Percentiles rank a stretch among this genome's conserved stretches.
Evolutionary conservation across 2,329 filamentous ascomycete genomes (phyloP).

Genomic region (Fusarium sp.): DNA sequence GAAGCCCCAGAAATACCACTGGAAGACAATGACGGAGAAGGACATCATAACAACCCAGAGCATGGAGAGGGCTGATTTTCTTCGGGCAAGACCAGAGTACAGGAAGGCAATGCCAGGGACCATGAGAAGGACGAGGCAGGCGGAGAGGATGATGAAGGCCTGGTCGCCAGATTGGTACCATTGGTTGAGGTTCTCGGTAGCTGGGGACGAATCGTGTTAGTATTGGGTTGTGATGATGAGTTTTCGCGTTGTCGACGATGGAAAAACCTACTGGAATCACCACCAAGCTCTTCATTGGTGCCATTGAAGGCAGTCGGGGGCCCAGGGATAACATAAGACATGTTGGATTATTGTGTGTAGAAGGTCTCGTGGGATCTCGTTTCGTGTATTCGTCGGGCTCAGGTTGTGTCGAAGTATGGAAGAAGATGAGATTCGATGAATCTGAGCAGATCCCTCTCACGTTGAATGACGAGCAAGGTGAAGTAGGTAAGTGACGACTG

Average conservation of each 20-base stretch:
- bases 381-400: constrained; percentile 16
- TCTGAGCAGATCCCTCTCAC: constrained; percentile 7
- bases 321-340: constrained; percentile 71
- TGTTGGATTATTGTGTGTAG: constrained; percentile 46
- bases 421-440: constrained; percentile 1
- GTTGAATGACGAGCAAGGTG: constrained; percentile 2
- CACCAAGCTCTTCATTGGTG: constrained; percentile 72
- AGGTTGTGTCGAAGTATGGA: neutral
- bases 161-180: constrained; percentile 93
- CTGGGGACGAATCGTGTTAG: constrained; percentile 56
- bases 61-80: constrained; percentile 96
- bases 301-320: constrained; percentile 71
- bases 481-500: constrained; percentile 7
- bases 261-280: constrained; percentile 76
- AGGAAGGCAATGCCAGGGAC: constrained; percentile 96
- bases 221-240: neutral
- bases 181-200: constrained; percentile 89
- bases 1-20: constrained; percentile 99
- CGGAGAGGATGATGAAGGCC: constrained; percentile 89
- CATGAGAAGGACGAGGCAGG: constrained; percentile 97
- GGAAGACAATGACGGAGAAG: constrained; percentile 89
- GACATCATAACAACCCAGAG: constrained; percentile 98
- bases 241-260: neutral
- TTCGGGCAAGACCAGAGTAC: constrained; percentile 95
- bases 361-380: constrained; percentile 3